Evolutionary conservation across 768 basidiomycete genomes (phyloP).

Genomic region (Suillus lakei): DNA sequence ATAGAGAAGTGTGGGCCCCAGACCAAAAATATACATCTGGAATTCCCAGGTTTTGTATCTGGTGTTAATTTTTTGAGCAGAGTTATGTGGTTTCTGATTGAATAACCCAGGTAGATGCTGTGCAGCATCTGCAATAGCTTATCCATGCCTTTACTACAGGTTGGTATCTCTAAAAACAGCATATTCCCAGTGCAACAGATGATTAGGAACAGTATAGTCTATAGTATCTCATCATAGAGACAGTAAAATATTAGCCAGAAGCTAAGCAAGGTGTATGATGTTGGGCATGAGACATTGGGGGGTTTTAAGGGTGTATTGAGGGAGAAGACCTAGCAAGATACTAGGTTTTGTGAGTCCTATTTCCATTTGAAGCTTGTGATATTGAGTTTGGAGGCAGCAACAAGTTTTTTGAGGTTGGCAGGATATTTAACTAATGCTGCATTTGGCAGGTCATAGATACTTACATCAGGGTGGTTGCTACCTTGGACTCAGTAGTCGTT

Average conservation of each 20-base stretch:
- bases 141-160: slow-evolving; percentile 25
- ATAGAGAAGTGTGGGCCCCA: slow-evolving; percentile 25
- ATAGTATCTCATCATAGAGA: slow-evolving; percentile 1
- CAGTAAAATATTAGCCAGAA: slow-evolving; percentile 24
- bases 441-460: slow-evolving; percentile 20
- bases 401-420: background rate
- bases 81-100: slow-evolving; percentile 28
- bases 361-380: slow-evolving; percentile 24
- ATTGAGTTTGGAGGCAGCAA: slow-evolving; percentile 22
- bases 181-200: slow-evolving; percentile 36
- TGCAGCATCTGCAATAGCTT: slow-evolving; percentile 14
- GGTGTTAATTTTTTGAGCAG: slow-evolving; percentile 31
- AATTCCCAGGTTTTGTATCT: slow-evolving; percentile 36
- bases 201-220: slow-evolving; percentile 21
- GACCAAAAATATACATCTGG: slow-evolving; percentile 23
- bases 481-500: slow-evolving; percentile 29
- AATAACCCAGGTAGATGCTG: slow-evolving; percentile 22
- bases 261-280: slow-evolving; percentile 45
- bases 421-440: slow-evolving; percentile 14
- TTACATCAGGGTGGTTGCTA: slow-evolving; percentile 35
- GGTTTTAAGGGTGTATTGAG: slow-evolving; percentile 25
- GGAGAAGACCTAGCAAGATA: slow-evolving; percentile 40
- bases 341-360: slow-evolving; percentile 41
- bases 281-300: slow-evolving; percentile 43
- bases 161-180: slow-evolving; percentile 25